Evolutionary conservation across 78 protist species (phyloP).

Genomic region (Monosiga brevicollis): DNA sequence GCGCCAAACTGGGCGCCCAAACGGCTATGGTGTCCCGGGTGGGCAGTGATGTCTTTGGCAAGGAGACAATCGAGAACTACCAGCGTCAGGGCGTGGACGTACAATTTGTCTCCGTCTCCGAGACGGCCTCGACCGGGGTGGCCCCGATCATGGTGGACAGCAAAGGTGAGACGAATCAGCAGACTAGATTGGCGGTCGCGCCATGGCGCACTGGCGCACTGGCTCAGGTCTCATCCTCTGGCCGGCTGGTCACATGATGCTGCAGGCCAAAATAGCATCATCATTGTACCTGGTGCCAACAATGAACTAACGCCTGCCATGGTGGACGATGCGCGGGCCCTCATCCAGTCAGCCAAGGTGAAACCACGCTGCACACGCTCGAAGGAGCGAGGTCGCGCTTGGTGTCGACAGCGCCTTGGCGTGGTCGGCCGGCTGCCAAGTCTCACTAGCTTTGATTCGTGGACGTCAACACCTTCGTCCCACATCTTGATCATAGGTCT

Average conservation of each 20-base stretch:
- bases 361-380: neutral
- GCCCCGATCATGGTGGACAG: conserved; percentile 30
- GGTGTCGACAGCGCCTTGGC: neutral
- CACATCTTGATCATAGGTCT: neutral
- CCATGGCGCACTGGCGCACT: neutral
- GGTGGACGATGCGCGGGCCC: neutral
- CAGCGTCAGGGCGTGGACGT: conserved; percentile 1
- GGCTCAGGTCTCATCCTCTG: neutral
- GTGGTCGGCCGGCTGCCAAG: neutral
- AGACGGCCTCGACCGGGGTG: conserved; percentile 10
- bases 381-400: neutral
- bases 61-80: neutral
- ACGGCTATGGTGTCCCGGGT: conserved; percentile 20
- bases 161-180: neutral
- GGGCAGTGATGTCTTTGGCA: conserved; percentile 26
- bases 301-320: neutral
- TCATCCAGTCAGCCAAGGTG: neutral
- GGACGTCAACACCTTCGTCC: neutral
- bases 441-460: neutral
- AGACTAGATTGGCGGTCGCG: neutral
- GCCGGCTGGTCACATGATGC: neutral
- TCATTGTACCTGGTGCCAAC: conserved; percentile 24
- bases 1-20: neutral
- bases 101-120: neutral
- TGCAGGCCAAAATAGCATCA: conserved; percentile 23